phyloP scores from a whole-genome alignment of 2,329 filamentous ascomycete genomes.

The Gnomoniopsis smithogilvyi region DNA sequence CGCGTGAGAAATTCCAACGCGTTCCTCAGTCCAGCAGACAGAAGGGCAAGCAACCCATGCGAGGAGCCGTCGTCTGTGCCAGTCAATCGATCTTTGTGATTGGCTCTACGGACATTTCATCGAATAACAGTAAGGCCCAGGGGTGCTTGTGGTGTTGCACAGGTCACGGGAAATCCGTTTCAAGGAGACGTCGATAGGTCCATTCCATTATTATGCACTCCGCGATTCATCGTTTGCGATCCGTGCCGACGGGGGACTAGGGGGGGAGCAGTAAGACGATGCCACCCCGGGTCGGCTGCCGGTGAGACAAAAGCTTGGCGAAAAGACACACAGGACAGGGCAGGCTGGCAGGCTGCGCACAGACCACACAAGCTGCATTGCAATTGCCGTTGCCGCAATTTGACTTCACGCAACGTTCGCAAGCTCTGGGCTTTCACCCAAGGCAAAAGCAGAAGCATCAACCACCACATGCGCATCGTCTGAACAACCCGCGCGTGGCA shows the following conservation, averaged over 20 bases:
- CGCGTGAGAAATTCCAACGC: no score
- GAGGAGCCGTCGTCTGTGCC: neutral
- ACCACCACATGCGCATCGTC: neutral
- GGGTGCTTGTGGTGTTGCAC: constrained; percentile 11
- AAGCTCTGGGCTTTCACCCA: neutral
- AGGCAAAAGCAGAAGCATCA: neutral
- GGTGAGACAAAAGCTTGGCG: neutral
- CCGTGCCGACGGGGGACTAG: neutral
- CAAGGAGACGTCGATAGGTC: constrained; percentile 13
- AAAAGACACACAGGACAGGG: neutral
- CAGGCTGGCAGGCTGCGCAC: neutral
- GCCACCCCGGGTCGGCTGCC: neutral
- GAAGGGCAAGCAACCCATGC: neutral
- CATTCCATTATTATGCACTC: constrained; percentile 4
- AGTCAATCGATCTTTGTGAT: neutral
- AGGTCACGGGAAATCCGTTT: constrained; percentile 7
- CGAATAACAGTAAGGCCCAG: constrained; percentile 3
- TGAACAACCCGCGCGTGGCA: neutral
- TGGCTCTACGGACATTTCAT: neutral
- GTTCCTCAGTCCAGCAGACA: no score
- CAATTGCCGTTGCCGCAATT: neutral
- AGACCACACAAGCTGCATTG: neutral
- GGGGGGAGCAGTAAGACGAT: no score
- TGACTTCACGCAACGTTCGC: neutral
- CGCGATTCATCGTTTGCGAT: neutral